Conservation (phyloP, 257 asterid genomes). For the Jacaranda mimosifolia region DNA sequence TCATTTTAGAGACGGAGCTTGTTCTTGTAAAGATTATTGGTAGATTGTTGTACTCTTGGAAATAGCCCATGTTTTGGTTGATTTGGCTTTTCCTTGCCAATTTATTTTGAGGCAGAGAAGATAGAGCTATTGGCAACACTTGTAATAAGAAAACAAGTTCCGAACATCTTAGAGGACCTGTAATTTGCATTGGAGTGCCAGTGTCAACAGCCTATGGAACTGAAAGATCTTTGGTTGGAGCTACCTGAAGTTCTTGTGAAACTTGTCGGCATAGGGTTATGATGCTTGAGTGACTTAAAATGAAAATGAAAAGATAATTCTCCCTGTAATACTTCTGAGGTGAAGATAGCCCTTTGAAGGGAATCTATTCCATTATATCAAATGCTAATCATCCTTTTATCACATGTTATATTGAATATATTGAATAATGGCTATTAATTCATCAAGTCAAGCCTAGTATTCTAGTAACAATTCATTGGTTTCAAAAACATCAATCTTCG, state of each 20-base stretch:
- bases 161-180: too few relatives aligned
- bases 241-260: neutral
- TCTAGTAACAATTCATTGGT: neutral
- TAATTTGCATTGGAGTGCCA: neutral
- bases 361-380: neutral
- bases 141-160: too few relatives aligned
- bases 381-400: neutral
- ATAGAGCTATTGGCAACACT: neutral
- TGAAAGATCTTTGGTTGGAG: neutral
- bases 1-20: slow-evolving; percentile 74
- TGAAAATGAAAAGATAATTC: neutral
- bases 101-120: neutral
- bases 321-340: neutral
- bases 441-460: neutral
- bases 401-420: neutral
- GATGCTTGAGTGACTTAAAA: neutral
- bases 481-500: neutral
- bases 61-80: neutral
- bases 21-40: slow-evolving; percentile 93
- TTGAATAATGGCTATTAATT: neutral
- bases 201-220: neutral
- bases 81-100: neutral
- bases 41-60: slow-evolving; percentile 36
- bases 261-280: neutral
- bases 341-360: neutral